Evolutionary conservation across 257 asterid species (phyloP).

Genomic region (Leptodermis oblonga): DNA sequence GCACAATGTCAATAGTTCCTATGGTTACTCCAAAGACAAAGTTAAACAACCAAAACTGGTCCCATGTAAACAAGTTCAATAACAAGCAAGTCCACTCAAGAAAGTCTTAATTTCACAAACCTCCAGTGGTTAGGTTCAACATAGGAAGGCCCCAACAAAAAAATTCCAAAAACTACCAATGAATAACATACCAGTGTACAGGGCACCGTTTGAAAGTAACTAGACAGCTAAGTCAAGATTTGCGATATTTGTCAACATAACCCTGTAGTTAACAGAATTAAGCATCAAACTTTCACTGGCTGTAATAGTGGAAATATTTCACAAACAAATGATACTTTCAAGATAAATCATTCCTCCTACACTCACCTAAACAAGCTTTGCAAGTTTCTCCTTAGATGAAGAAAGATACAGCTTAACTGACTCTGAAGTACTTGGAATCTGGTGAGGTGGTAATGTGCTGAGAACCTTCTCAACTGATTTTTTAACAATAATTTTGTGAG

Average conservation of each 20-base stretch:
- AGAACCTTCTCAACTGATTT: conserved; percentile 70
- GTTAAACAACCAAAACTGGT: conserved; percentile 2
- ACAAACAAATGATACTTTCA: conserved; percentile 1
- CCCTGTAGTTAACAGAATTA: conserved; percentile 64
- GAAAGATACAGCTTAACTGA: conserved; percentile 50
- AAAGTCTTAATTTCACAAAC: conserved; percentile 3
- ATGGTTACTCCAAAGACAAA: neutral
- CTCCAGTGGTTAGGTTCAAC: neutral
- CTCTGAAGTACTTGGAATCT: conserved; percentile 66
- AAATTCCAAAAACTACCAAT: conserved; percentile 13
- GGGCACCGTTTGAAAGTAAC: too few relatives aligned
- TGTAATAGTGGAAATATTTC: conserved; percentile 11
- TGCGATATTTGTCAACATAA: conserved; percentile 62
- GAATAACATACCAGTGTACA: conserved; percentile 9
- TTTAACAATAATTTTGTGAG: conserved; percentile 72
- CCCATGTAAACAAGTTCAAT: conserved; percentile 2
- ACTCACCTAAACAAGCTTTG: conserved; percentile 84
- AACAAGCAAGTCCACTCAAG: neutral
- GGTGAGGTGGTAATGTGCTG: conserved; percentile 52
- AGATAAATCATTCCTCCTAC: conserved; percentile 14
- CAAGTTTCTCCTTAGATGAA: conserved; percentile 54
- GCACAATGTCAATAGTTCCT: too few relatives aligned
- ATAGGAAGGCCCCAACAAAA: conserved; percentile 9
- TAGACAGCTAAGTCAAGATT: conserved; percentile 36
- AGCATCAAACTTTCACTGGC: conserved; percentile 25